Evolutionary conservation across 345 rosid genomes (phyloP), one percentile per base, ranked within the genome.

Genomic region (Hypericum androsaemum): DNA sequence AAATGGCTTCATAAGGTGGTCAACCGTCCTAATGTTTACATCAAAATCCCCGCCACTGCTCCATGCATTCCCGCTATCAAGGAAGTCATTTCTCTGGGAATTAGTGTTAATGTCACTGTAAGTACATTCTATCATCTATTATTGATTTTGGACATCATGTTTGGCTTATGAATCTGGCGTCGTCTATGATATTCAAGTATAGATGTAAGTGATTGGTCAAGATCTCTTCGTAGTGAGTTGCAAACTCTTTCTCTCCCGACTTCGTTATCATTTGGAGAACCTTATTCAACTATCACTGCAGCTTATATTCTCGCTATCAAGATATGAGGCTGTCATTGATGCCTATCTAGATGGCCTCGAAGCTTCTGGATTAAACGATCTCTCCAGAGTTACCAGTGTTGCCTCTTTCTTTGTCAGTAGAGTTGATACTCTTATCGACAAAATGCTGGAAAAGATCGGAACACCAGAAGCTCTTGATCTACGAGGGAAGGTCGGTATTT

Each of bases 271-370:
- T 47, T 64, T 57, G 56, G 57, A 35, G 13, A 12, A 43, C 39
- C 10, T 37, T 58, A 55, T 56, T 41, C 56, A n/a, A 46, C 56
- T 7, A 6, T 39, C 60, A 48, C 52, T 47, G 48, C 92, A 92
- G 98, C 88, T 92, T 54, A 88, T 92, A 60, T 92, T 92, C 79
- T 92, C 98, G 17, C 69, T 92, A 40, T 71, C 86, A 3, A 75
- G 96, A 78, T 92, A 92, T 52, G 96, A 92, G 66, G 95, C 84
- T 32, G 95, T 92, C 52, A 81, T 92, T 12, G 98, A 92, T 81
- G 95, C 98, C 52, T 92, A 92, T 61, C 68, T 92, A 81, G 96
- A 92, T 77, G 98, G 98, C 59, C 98, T 92, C 7, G 98, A 92
- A 75, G 89, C 94, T 10, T 92, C 96, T 64, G 95, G 95, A 53